Evolutionary conservation across 225 moss, liverwort and hornwort species (phyloP).

Genomic region (Pleurozium schreberi): DNA sequence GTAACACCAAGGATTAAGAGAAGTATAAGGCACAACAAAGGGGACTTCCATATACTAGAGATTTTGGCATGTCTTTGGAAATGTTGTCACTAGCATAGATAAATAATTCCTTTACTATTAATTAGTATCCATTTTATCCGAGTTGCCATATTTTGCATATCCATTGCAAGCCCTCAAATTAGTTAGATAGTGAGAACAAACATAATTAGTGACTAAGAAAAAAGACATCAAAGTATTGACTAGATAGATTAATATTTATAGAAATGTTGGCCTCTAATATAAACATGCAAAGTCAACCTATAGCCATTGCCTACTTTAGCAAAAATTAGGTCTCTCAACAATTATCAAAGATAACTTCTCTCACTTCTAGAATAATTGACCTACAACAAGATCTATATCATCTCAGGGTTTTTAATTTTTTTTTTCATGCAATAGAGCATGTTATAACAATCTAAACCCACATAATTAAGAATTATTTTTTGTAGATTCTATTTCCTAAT

Average conservation of each 20-base stretch:
- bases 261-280: background rate
- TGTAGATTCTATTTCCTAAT: background rate
- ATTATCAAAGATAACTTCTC: background rate
- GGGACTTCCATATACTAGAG: background rate
- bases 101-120: background rate
- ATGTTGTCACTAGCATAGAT: rapidly evolving
- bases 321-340: no score
- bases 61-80: background rate
- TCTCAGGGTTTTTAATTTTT: rapidly evolving
- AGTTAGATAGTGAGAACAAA: background rate
- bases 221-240: background rate
- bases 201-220: background rate
- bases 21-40: background rate
- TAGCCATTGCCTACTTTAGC: background rate
- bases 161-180: background rate
- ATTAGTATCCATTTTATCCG: background rate
- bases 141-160: background rate
- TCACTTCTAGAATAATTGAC: background rate
- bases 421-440: background rate
- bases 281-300: background rate
- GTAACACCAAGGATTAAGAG: background rate
- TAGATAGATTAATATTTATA: background rate
- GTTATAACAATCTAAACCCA: rapidly evolving
- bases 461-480: background rate
- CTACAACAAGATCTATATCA: background rate